A percentile compares a stretch with the other conserved stretches of the same genome.
These are phyloP conservation scores for Pyrus hybrid DNA, from an alignment of 331 rosid genomes.

Conservation along the genomic window DNA sequence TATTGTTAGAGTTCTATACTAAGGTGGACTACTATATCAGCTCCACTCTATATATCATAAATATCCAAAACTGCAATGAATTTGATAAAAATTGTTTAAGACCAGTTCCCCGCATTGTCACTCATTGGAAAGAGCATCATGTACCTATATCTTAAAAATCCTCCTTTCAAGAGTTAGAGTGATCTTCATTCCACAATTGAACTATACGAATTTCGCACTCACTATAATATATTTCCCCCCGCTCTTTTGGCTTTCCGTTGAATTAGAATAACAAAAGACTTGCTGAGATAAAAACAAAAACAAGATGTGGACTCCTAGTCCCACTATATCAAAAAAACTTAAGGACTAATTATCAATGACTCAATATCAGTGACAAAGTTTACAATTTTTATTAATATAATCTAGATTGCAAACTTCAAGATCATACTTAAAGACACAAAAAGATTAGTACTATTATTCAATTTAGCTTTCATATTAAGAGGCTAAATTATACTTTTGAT, in stretches of 20 bases:
- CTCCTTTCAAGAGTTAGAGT: neutral
- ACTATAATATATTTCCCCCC: neutral
- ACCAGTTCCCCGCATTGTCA: neutral
- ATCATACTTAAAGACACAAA: neutral
- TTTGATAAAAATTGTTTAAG: neutral
- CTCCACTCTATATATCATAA: neutral
- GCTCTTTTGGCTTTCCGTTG: neutral
- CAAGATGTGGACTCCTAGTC: neutral
- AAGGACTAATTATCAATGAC: neutral
- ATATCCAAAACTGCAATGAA: neutral
- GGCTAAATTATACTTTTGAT: neutral
- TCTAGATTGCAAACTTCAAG: neutral
- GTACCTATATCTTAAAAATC: neutral
- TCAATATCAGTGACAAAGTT: neutral
- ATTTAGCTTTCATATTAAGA: neutral
- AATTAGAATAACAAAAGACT: neutral
- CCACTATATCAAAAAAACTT: neutral
- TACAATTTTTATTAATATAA: neutral
- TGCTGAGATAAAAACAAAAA: neutral
- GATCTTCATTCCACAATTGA: neutral
- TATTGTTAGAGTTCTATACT: neutral
- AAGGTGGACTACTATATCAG: neutral
- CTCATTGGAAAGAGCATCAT: neutral
- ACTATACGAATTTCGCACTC: neutral
- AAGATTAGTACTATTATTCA: neutral